These are phyloP conservation scores for Neurospora sp. DNA, from an alignment of 495 filamentous ascomycete species.

Conservation along the genomic window DNA sequence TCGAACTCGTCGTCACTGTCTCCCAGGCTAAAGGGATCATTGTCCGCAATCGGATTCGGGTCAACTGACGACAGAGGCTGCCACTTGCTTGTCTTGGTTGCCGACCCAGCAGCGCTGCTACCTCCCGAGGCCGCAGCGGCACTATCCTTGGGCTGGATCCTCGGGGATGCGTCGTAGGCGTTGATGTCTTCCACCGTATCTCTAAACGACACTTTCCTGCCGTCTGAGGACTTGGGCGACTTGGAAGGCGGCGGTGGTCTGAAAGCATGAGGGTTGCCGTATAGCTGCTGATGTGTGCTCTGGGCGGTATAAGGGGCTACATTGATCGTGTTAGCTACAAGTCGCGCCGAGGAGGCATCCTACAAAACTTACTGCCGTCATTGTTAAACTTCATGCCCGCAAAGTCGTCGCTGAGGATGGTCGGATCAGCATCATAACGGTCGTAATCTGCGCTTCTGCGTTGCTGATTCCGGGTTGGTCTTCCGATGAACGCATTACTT, in stretches of 20 bases:
- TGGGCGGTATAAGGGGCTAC: conserved; percentile 13
- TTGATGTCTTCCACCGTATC: conserved; percentile 69
- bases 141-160: conserved; percentile 27
- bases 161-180: conserved; percentile 55
- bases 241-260: conserved; percentile 56
- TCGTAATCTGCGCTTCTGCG: conserved; percentile 73
- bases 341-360: conserved; percentile 3
- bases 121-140: conserved; percentile 10
- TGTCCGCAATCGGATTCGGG: conserved; percentile 77
- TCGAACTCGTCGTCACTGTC: conserved; percentile 93
- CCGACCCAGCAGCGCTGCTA: conserved; percentile 18
- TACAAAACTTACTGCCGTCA: conserved; percentile 51
- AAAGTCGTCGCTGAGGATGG: conserved; percentile 85
- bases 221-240: conserved; percentile 47
- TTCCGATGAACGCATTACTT: conserved; percentile 25
- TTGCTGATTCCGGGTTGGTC: conserved; percentile 32
- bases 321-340: background rate
- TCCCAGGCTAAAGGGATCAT: conserved; percentile 92
- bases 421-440: conserved; percentile 92
- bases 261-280: conserved; percentile 71
- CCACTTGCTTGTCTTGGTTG: conserved; percentile 77
- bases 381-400: conserved; percentile 74
- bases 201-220: conserved; percentile 71
- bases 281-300: conserved; percentile 39
- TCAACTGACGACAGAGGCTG: conserved; percentile 84